Base-by-base conservation (phyloP, 2,329 filamentous ascomycete species). In the Ambrosiella xylebori region DNA sequence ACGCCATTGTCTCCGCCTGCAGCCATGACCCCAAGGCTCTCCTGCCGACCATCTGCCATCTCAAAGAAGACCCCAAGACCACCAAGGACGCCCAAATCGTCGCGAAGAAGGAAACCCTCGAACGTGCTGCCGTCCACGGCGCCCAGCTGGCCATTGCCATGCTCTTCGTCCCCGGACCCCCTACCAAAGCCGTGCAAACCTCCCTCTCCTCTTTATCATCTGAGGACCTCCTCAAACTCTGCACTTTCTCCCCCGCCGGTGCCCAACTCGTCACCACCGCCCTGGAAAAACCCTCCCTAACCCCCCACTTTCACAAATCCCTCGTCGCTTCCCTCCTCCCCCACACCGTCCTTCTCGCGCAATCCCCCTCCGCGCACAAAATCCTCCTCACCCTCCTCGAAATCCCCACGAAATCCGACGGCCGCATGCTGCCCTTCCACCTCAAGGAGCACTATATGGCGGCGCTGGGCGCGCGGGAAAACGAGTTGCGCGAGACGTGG, bases 71-170 rank as follows among this genome's bases (percentile, higher is more conserved):
- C 50, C 65, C 68, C 19, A 63, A 63, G 6, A 62, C 65, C 36
- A 61, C 64, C 15, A 66, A 65, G 62, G 68, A 68, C 27, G 50
- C 17, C 7, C 49, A 57, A 15, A 58, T 55, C 15, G 54, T 54
- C 13, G 50, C 57, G 11, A 35, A 44, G 19, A 61, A 61, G 38
- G 55, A 36, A 40, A 47, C 54, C 2, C 55, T 54, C 9, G 54
- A 58, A 51, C 56, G 59, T 13, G 61, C 61, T 2, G 54, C 61
- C 19, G 75, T 74, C 2, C 90, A 98, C 71, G 88, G 85, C 61
- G 88, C 87, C 17, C 77, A 95, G 52, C 77, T 98, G 36, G 83
- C 86, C 7, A 84, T 93, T 61, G 73, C 85, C 3, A 85, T 98
- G 73, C 80, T 97, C 55, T 72, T 79, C 7, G 83, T 88, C 35